Conservation (phyloP, 768 basidiomycete genomes). For the Trametes gibbosa region DNA sequence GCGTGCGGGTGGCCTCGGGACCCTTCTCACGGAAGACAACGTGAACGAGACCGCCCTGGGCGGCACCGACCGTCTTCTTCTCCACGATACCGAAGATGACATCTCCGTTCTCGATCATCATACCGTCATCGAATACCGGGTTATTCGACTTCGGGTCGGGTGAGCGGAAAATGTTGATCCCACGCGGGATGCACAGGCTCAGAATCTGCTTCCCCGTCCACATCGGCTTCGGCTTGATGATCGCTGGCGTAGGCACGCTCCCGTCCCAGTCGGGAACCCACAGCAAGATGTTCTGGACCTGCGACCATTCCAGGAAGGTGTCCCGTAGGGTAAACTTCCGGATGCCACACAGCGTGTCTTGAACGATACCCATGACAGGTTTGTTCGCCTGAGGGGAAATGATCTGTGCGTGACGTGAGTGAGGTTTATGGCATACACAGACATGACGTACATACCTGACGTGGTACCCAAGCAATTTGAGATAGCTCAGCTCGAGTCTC, state of each 20-base stretch:
- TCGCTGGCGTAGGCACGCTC: slow-evolving; percentile 84
- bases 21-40: slow-evolving; percentile 98
- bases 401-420: slow-evolving; percentile 53
- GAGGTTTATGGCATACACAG: neutral
- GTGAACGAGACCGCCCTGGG: slow-evolving; percentile 92
- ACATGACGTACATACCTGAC: slow-evolving; percentile 56
- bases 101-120: slow-evolving; percentile 96
- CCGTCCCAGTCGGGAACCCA: slow-evolving; percentile 99
- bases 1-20: slow-evolving; percentile 81
- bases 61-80: slow-evolving; percentile 98
- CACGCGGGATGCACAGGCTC: slow-evolving; percentile 87
- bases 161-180: slow-evolving; percentile 87
- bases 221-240: slow-evolving; percentile 93
- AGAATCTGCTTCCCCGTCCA: slow-evolving; percentile 99
- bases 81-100: slow-evolving; percentile 93
- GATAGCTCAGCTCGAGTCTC: slow-evolving; percentile 98
- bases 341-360: slow-evolving; percentile 96
- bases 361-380: slow-evolving; percentile 99
- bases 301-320: slow-evolving; percentile 91
- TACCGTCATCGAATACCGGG: slow-evolving; percentile 89
- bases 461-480: slow-evolving; percentile 97
- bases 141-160: slow-evolving; percentile 77
- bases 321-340: slow-evolving; percentile 97
- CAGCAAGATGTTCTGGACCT: slow-evolving; percentile 94
- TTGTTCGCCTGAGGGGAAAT: slow-evolving; percentile 99